Base-by-base conservation (phyloP, 2,329 filamentous ascomycete species). In the Lasiodiplodia theobromae region DNA sequence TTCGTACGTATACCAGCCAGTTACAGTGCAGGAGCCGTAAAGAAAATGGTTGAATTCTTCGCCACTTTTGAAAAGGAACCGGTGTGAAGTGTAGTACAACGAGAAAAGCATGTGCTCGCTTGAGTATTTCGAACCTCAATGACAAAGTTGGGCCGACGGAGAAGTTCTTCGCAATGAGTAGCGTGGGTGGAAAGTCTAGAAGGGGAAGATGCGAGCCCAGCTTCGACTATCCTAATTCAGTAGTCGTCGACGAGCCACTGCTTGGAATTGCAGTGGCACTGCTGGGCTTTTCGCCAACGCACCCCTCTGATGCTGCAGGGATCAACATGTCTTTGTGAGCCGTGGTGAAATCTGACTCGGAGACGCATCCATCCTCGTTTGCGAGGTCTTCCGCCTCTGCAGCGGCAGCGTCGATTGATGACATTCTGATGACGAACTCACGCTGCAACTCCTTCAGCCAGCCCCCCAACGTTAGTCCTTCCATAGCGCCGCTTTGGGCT, bases 361-460 rank as follows among this genome's bases (percentile, higher is more conserved):
- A 10, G 14, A 25, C 25, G 8, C 49, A 21, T 12, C 8, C 6
- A 11, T 11, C 8, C 28, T 67, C n/a, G 11, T 37, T n/a, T 34
- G 62, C 67, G 56, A 69, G 69, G 4, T 49, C 54, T n/a, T 71
- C 69, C 5, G 56, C 68, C 7, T 37, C 56, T 31, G 69, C 69
- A 12, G 73, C 75, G 66, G 83, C 80, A n/a, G 76, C 76, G 54
- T 92, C 88, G 34, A 94, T 86, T 1, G 84, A 85, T 25, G 87
- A 85, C 92, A 97, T 94, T 8, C 87, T 83, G 4, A 84, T 73
- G 8, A 92, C 85, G 74, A 97, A 97, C 66, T 96, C 92, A 60
- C 86, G 86, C 76, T 95, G 92, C 14, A 96, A 78, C 70, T 86
- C 86, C 67, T 80, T 82, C 54, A 96, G 78, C 85, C 92, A 94